A percentile compares a stretch with the other conserved stretches of the same genome.
Evolutionary conservation across 1,139 yeast species (phyloP).

Genomic region (Suhomyces terraborum): DNA sequence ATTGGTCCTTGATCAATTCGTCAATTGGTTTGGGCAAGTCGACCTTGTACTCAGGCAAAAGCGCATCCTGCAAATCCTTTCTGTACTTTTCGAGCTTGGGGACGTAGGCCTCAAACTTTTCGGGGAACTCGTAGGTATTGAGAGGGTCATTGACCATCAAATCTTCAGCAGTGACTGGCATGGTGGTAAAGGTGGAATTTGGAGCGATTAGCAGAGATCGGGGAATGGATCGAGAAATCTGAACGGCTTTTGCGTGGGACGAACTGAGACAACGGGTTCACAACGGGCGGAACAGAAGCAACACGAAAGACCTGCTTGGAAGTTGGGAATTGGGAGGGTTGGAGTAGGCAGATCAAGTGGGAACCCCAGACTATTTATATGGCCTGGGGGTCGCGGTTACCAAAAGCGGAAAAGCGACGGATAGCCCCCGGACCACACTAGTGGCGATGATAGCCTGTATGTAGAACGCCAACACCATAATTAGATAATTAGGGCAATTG

Average conservation of each 20-base stretch:
- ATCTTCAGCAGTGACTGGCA: conserved; percentile 20
- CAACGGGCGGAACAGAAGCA: no score
- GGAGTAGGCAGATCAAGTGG: no score
- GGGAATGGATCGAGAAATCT: background rate
- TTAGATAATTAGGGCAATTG: no score
- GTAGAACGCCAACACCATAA: no score
- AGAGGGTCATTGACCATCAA: conserved; percentile 38
- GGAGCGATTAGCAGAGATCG: background rate
- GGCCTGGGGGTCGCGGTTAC: conserved; percentile 6
- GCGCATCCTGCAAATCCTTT: conserved; percentile 40
- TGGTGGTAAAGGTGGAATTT: background rate
- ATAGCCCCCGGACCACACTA: background rate
- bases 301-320: no score
- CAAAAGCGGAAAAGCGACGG: conserved; percentile 2
- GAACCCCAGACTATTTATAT: conserved; percentile 4
- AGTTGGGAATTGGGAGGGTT: no score
- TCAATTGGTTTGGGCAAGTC: conserved; percentile 45
- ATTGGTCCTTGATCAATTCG: conserved; percentile 41
- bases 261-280: no score
- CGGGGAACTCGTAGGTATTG: conserved; percentile 40
- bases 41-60: conserved; percentile 44
- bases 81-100: conserved; percentile 57
- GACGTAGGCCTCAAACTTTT: conserved; percentile 38
- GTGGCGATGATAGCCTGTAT: no score
- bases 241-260: no score